Base-by-base conservation (phyloP, 768 basidiomycete genomes). In the Suillus placidus region DNA sequence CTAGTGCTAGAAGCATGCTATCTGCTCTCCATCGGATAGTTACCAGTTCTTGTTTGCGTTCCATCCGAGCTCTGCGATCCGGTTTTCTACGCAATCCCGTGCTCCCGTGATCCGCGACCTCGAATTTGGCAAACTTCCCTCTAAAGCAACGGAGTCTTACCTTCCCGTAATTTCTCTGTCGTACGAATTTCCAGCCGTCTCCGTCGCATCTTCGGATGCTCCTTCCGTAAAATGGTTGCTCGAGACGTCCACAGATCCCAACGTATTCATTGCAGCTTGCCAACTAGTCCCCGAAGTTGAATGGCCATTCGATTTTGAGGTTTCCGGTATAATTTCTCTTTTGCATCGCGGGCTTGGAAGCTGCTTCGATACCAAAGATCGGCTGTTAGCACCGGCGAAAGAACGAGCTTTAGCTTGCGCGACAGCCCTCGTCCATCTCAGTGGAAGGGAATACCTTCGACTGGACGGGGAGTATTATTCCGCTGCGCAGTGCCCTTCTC, bases 221-320 rank as follows among this genome's bases (percentile, higher is more conserved):
- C 60, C 60, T 6, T 42, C 69, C 7, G 68, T 73, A 7, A 51
- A 61, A 52, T 72, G 69, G 69, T 34, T 70, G 13, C 69, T 70
- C 5, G 66, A 70, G 38, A 70, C 63, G 16, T 70, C 70, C 10
- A 71, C 60, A 26, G 70, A 70, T 62, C 65, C 66, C 14, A 63
- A 68, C 26, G 60, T 70, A 60, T 40, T 60, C 42, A 34, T 63
- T 40, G 63, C 66, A 5, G 69, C 66, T 14, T 60, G 62, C 23
- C 38, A 52, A 6, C 42, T 71, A 14, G 65, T 71, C 10, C 56
- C 66, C 20, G 67, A 68, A 13, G 34, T 71, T 34, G 66, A 60
- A 58, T 70, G 69, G 69, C 70, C 66, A 12, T 60, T 63, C n/a
- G 40, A 67, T 40, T 32, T 65, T 38, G 45, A 65, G 54, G 62